Evolutionary conservation across 495 filamentous ascomycete genomes (phyloP).

Genomic region (Haplographium delicatum): DNA sequence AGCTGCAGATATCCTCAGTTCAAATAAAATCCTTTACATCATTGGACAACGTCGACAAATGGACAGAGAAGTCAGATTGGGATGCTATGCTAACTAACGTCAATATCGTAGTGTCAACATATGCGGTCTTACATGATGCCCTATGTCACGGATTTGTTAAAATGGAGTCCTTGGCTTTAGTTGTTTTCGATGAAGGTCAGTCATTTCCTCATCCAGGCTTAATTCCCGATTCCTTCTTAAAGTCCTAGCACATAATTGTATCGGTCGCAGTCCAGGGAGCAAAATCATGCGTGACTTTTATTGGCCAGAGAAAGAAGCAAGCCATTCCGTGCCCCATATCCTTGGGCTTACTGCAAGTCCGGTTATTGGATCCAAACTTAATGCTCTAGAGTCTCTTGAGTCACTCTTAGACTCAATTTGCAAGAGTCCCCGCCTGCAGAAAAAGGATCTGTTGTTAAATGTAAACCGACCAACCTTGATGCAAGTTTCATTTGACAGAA

Average conservation of each 20-base stretch:
- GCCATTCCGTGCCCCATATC: conserved; percentile 59
- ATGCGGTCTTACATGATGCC: conserved; percentile 70
- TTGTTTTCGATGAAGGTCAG: conserved; percentile 86
- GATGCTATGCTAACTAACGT: conserved; percentile 60
- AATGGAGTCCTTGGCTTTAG: conserved; percentile 56
- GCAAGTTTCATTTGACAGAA: conserved; percentile 32
- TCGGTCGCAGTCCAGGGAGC: conserved; percentile 56
- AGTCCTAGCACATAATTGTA: conserved; percentile 61
- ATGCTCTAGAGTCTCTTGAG: conserved; percentile 35
- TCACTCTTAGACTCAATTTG: conserved; percentile 7
- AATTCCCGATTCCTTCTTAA: conserved; percentile 9
- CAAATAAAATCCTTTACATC: conserved; percentile 61
- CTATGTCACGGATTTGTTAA: conserved; percentile 72
- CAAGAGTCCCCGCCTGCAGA: conserved; percentile 63
- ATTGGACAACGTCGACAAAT: conserved; percentile 62
- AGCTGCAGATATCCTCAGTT: conserved; percentile 53
- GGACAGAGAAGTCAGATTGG: conserved; percentile 69
- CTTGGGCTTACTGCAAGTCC: conserved; percentile 85
- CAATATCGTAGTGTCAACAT: conserved; percentile 69
- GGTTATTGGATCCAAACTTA: conserved; percentile 49
- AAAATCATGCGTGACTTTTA: conserved; percentile 76
- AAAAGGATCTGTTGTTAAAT: conserved; percentile 59
- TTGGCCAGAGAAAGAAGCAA: conserved; percentile 32
- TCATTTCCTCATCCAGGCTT: not conserved
- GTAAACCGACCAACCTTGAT: conserved; percentile 59